A percentile compares a stretch with the other conserved stretches of the same genome.
Evolutionary conservation across 768 basidiomycete species (phyloP).

Genomic region (Tephrocybe sp.): DNA sequence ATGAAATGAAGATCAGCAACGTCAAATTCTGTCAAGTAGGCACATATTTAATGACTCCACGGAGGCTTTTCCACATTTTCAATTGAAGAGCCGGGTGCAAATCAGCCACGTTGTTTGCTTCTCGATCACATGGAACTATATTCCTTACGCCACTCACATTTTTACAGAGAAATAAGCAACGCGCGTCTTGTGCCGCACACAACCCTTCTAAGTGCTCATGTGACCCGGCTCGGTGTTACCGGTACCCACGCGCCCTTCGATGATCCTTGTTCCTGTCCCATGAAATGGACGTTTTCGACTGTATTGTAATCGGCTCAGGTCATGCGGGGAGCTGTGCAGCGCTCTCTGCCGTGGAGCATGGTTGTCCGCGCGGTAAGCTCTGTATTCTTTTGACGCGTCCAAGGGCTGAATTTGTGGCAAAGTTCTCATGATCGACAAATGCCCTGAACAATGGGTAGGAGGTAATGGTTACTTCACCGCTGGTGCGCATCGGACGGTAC

Average conservation of each 20-base stretch:
- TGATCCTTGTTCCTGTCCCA: not conserved
- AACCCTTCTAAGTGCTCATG: constrained; percentile 11
- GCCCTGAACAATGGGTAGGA: constrained; percentile 61
- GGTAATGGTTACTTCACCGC: constrained; percentile 77
- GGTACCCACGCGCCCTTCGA: constrained; percentile 3
- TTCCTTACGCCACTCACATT: constrained; percentile 9
- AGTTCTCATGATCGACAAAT: constrained; percentile 68
- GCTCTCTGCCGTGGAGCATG: constrained; percentile 56
- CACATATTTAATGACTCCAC: no score
- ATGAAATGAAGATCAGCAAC: no score
- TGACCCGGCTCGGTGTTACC: constrained; percentile 5
- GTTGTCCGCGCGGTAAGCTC: constrained; percentile 47
- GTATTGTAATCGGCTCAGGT: constrained; percentile 64
- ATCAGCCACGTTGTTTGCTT: not conserved
- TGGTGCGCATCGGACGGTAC: constrained; percentile 65
- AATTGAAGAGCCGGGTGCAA: not conserved
- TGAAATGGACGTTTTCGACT: constrained; percentile 39
- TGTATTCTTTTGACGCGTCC: not conserved
- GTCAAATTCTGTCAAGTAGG: no score
- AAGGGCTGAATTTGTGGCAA: constrained; percentile 1
- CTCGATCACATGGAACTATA: not conserved
- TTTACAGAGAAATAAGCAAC: not conserved
- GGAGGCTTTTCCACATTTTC: no score
- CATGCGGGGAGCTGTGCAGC: constrained; percentile 71
- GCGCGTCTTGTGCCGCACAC: constrained; percentile 1